Evolutionary conservation across 2,329 filamentous ascomycete genomes (phyloP), one percentile per base, ranked within the genome.

Genomic region (Cercospora sp.): DNA sequence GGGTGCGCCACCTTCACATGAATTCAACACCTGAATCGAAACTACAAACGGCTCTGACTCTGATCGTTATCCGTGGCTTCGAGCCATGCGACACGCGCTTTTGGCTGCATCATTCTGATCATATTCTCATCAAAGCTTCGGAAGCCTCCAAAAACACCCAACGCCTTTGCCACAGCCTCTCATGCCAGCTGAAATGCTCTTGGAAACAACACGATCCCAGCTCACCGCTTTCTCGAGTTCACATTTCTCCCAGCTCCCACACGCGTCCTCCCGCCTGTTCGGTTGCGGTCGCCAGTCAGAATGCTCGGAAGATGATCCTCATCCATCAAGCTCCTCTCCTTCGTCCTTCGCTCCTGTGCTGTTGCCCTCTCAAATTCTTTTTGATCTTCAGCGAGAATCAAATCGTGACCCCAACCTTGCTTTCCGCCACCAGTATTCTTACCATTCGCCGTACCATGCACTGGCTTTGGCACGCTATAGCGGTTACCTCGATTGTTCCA

Each of bases 401-500:
- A 82, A 39, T 90, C 89, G 48, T 87, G 86, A 9, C 94, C 94
- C 92, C 95, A 98, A 16, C 93, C 93, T 51, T 89, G 88, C 81
- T 96, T 91, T 1, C 94, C 94, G 51, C 93, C 93, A 53, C 86
- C 82, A 64, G 83, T 87, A 79, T 81, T 85, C 79, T 93, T 93
- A 58, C 93, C 93, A 79, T 89, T 96, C 6, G 94, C 82, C 13
- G 87, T 90, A 2, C 95, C 95, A 69, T 91, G 88, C 12, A 91
- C 87, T 0, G 95, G 92, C 82, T 97, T 98, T 1, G 95, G 95
- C 55, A 99, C 89, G 78, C 93, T 96, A 83, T 90, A 99, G 42
- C 92, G 88, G 79, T 97, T 95, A 63, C 95, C 95, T 26, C 94
- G 87, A 73, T 91, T 96, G 81, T 97, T 98, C 90, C 90, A 97